Conservation (phyloP, 495 filamentous ascomycete species). For the Podospora pseudopauciseta region DNA sequence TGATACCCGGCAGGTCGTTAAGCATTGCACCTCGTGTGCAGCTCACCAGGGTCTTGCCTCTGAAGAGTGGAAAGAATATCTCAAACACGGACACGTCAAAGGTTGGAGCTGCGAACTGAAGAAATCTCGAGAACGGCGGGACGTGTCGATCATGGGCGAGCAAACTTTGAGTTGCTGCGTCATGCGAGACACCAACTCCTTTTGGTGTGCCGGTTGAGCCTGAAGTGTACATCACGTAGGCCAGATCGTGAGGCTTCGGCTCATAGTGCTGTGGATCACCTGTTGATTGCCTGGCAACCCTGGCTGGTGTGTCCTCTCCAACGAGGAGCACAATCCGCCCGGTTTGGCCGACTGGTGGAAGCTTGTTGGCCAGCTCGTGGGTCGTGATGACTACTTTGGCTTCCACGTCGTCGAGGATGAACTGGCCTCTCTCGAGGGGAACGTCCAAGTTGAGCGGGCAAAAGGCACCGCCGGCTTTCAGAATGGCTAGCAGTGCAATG, state of each 20-base stretch:
- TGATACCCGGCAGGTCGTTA: constrained; percentile 61
- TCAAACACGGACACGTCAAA: constrained; percentile 90
- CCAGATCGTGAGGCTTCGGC: constrained; percentile 47
- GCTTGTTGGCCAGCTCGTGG: constrained; percentile 30
- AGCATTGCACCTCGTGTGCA: constrained; percentile 62
- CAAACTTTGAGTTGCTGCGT: constrained; percentile 69
- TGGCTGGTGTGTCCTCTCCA: constrained; percentile 11
- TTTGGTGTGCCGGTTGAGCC: constrained; percentile 88
- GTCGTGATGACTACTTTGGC: constrained; percentile 55
- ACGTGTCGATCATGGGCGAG: constrained; percentile 73
- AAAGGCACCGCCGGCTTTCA: constrained; percentile 76
- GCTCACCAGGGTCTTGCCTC: constrained; percentile 66
- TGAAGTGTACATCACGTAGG: constrained; percentile 90
- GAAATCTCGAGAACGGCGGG: constrained; percentile 67
- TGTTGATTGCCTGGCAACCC: neutral
- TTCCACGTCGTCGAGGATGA: constrained; percentile 66
- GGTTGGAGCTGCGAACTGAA: constrained; percentile 82
- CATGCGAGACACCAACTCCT: constrained; percentile 74
- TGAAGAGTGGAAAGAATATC: constrained; percentile 75
- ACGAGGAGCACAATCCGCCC: constrained; percentile 33
- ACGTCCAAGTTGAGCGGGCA: constrained; percentile 72
- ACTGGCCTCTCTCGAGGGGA: constrained; percentile 66
- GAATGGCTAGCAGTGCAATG: constrained; percentile 63
- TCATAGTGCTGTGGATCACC: constrained; percentile 5
- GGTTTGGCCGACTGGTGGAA: constrained; percentile 23